A percentile compares a stretch with the other conserved stretches of the same genome.
Conservation (phyloP, 768 basidiomycete species). For the Russula brevipes region DNA sequence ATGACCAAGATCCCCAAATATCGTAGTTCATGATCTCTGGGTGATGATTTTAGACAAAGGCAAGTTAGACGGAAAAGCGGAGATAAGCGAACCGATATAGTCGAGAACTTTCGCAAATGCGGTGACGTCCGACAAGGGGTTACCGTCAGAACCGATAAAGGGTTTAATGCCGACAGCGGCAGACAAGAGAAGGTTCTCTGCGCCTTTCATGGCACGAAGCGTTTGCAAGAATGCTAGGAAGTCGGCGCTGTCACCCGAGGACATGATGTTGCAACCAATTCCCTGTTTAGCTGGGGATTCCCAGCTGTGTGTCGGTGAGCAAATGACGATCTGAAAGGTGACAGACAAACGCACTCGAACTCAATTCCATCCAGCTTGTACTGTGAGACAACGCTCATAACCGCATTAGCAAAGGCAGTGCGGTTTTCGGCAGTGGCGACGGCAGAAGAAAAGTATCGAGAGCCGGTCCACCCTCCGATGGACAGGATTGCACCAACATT, state of each 20-base stretch:
- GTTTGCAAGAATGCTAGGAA: constrained; percentile 11
- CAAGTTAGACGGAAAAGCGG: neutral
- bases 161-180: constrained; percentile 1
- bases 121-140: constrained; percentile 9
- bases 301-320: constrained; percentile 11
- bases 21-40: constrained; percentile 24
- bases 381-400: neutral
- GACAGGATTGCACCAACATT: constrained; percentile 18
- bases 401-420: constrained; percentile 12
- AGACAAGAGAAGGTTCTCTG: neutral
- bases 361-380: constrained; percentile 22
- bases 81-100: constrained; percentile 14
- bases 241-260: neutral
- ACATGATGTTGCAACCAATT: constrained; percentile 12
- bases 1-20: constrained; percentile 16
- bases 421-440: constrained; percentile 15
- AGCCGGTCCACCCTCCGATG: constrained; percentile 22
- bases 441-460: constrained; percentile 17
- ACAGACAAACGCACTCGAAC: constrained; percentile 11
- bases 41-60: neutral
- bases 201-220: neutral
- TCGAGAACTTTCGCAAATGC: constrained; percentile 19
- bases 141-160: neutral
- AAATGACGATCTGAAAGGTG: neutral
- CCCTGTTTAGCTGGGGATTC: constrained; percentile 5